Evolutionary conservation across 768 basidiomycete genomes (phyloP).

Genomic region (Boletus rubropictus): DNA sequence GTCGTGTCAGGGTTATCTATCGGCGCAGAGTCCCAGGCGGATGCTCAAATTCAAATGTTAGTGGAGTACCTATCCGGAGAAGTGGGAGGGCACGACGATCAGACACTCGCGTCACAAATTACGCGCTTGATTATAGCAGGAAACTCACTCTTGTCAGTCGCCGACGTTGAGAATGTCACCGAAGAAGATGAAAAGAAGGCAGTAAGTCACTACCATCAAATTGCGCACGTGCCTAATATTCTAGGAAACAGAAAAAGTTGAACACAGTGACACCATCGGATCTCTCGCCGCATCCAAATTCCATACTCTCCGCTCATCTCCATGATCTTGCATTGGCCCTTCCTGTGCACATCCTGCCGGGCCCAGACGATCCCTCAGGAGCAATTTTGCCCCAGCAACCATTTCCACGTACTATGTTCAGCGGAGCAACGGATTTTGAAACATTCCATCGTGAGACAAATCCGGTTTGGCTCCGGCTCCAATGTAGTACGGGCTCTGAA

Average conservation of each 20-base stretch:
- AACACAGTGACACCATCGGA: constrained; percentile 48
- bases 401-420: constrained; percentile 88
- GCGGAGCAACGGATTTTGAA: constrained; percentile 48
- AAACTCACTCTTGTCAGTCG: constrained; percentile 66
- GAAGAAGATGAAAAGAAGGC: constrained; percentile 47
- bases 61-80: constrained; percentile 87
- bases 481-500: constrained; percentile 37
- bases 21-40: constrained; percentile 54
- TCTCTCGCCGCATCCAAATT: constrained; percentile 73
- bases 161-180: constrained; percentile 29
- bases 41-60: constrained; percentile 79
- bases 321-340: constrained; percentile 70
- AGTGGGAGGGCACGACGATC: constrained; percentile 62
- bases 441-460: constrained; percentile 82
- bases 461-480: constrained; percentile 76
- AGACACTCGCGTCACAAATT: constrained; percentile 60
- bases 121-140: constrained; percentile 86
- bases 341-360: constrained; percentile 85
- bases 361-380: constrained; percentile 82
- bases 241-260: constrained; percentile 49
- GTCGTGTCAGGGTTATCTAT: constrained; percentile 82
- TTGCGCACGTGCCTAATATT: constrained; percentile 11
- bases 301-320: constrained; percentile 62
- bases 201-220: constrained; percentile 35
- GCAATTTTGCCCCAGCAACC: constrained; percentile 90